A percentile compares a stretch with the other conserved stretches of the same genome.
phyloP scores from a whole-genome alignment of 176 grass and related monocot genomes.

The Echinochloa phyllopogon region DNA sequence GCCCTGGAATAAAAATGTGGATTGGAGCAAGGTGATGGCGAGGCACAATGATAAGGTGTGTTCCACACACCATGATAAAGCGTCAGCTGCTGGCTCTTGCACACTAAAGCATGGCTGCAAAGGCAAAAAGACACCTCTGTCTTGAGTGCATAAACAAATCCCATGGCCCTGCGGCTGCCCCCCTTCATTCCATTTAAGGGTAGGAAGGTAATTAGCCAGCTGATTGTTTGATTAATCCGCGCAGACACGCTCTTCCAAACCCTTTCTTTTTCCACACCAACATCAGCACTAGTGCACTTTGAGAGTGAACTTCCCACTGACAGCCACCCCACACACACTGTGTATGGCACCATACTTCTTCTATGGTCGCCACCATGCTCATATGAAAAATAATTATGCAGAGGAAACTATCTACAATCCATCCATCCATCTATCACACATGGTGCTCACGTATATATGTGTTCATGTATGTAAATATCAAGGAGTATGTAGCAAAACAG shows the following conservation, averaged over 20 bases:
- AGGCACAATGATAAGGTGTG: slow-evolving; percentile 65
- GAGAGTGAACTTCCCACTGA: slow-evolving; percentile 40
- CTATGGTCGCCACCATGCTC: background rate
- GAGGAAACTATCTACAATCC: background rate
- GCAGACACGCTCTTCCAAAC: slow-evolving; percentile 48
- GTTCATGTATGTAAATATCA: background rate
- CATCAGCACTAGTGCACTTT: slow-evolving; percentile 51
- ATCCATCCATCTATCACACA: background rate
- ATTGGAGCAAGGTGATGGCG: slow-evolving; percentile 42
- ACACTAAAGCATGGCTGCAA: slow-evolving; percentile 52
- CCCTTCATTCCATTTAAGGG: slow-evolving; percentile 27
- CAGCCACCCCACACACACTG: slow-evolving; percentile 25
- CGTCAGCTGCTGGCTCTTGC: slow-evolving; percentile 24
- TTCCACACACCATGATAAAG: slow-evolving; percentile 45
- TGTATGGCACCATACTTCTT: background rate
- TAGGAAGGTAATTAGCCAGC: slow-evolving; percentile 5
- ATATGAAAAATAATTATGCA: slow-evolving; percentile 24
- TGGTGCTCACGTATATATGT: slow-evolving; percentile 1
- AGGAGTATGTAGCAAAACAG: background rate
- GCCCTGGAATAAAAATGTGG: slow-evolving; percentile 41
- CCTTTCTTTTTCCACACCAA: slow-evolving; percentile 50
- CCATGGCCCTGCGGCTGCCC: background rate
- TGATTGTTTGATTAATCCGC: slow-evolving; percentile 40
- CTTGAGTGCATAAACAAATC: slow-evolving; percentile 67
- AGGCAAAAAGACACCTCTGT: slow-evolving; percentile 55